phyloP scores from a whole-genome alignment of 345 rosid genomes.

The Capsella bursapastoris region DNA sequence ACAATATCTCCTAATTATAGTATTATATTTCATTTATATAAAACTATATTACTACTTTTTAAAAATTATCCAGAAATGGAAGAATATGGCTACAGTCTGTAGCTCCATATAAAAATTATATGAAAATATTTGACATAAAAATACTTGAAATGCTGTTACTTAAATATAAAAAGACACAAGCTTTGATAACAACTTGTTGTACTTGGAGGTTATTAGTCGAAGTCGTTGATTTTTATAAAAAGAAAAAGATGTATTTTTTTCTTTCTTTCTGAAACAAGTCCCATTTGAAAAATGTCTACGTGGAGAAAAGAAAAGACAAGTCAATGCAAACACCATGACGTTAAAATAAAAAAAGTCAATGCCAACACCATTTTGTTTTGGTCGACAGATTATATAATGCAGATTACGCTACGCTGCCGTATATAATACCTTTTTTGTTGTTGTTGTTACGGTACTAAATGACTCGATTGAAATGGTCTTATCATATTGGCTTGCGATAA shows the following conservation, averaged over 20 bases:
- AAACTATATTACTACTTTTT: too few species aligned
- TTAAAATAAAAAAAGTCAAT: not conserved
- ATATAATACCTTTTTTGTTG: not conserved
- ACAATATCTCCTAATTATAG: not conserved
- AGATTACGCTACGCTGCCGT: not conserved
- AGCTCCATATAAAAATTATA: too few species aligned
- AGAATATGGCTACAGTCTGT: not conserved
- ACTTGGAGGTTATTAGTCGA: not conserved
- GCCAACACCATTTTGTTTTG: not conserved
- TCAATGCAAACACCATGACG: conserved; percentile 9
- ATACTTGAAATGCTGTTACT: too few species aligned
- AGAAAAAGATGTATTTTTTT: not conserved
- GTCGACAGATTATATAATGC: not conserved
- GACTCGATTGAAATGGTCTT: not conserved
- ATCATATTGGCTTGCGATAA: not conserved
- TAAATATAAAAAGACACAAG: not conserved
- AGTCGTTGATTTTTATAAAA: not conserved
- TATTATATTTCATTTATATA: not conserved
- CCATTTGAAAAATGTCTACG: not conserved
- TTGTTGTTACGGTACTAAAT: not conserved
- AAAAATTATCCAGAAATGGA: not conserved
- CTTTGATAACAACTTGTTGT: not conserved
- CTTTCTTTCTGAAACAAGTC: not conserved
- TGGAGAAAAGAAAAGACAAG: not conserved
- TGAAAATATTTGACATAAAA: too few species aligned